These are phyloP conservation scores for Trichoderma sp. DNA, from an alignment of 2,329 filamentous ascomycete genomes.

Conservation along the genomic window DNA sequence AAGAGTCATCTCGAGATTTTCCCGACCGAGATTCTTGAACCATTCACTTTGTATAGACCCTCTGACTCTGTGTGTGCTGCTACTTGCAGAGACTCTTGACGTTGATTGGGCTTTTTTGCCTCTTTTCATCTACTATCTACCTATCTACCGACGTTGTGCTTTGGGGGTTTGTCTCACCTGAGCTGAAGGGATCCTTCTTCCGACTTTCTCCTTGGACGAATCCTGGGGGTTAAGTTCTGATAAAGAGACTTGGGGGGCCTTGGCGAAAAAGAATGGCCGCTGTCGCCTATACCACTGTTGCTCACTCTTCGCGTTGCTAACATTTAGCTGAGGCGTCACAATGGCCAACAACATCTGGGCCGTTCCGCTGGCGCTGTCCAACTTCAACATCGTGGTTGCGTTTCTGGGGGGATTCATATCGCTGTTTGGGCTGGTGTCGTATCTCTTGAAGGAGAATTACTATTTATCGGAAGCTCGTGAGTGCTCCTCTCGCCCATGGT, in stretches of 20 bases:
- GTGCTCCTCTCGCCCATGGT: conserved; percentile 30
- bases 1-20: not conserved
- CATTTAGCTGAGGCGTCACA: conserved; percentile 20
- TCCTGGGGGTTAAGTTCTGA: too few species aligned
- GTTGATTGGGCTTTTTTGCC: not conserved
- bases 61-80: not conserved
- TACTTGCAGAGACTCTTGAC: not conserved
- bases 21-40: not conserved
- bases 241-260: not conserved
- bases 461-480: conserved; percentile 86
- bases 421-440: conserved; percentile 86
- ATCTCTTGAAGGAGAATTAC: conserved; percentile 82
- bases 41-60: not conserved
- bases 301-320: conserved; percentile 22
- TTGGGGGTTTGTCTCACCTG: not conserved
- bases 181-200: not conserved
- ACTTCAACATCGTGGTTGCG: conserved; percentile 83
- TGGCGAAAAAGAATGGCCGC: not conserved
- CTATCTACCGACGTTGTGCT: too few species aligned
- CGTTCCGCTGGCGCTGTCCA: conserved; percentile 55
- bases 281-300: not conserved
- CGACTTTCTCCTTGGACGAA: not conserved
- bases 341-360: conserved; percentile 32
- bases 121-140: not conserved
- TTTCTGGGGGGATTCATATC: conserved; percentile 84